Conservation (phyloP, 805 yeast genomes). For the Candida takata region DNA sequence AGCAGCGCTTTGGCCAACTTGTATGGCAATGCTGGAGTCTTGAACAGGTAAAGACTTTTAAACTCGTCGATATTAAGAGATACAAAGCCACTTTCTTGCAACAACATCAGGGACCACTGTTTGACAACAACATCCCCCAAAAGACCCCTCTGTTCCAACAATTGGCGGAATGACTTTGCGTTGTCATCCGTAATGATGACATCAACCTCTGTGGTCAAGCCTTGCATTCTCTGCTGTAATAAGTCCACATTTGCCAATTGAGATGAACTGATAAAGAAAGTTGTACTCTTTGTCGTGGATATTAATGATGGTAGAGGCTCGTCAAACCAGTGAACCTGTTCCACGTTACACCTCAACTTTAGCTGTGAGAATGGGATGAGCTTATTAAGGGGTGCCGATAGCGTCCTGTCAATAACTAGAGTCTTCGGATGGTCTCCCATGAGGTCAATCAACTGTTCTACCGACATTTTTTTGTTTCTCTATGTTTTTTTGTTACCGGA, state of each 20-base stretch:
- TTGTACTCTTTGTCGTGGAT: constrained; percentile 6
- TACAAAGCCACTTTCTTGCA: constrained; percentile 7
- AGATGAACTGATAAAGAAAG: constrained; percentile 22
- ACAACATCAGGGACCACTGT: constrained; percentile 13
- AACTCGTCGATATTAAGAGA: constrained; percentile 15
- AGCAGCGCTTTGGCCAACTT: constrained; percentile 32
- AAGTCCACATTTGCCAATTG: constrained; percentile 10
- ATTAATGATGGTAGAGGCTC: constrained; percentile 7
- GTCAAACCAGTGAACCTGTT: constrained; percentile 40
- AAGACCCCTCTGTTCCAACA: constrained; percentile 21
- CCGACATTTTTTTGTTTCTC: neutral
- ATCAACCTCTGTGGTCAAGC: constrained; percentile 16
- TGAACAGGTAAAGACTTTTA: constrained; percentile 32
- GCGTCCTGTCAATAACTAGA: constrained; percentile 32
- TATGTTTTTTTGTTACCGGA: no score
- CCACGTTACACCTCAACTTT: constrained; percentile 43
- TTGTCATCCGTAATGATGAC: constrained; percentile 31
- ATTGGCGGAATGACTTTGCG: constrained; percentile 27
- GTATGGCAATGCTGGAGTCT: constrained; percentile 25
- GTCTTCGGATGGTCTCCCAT: constrained; percentile 28
- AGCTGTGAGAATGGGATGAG: constrained; percentile 49
- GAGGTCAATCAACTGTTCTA: constrained; percentile 4
- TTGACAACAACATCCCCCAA: constrained; percentile 16
- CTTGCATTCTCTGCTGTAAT: constrained; percentile 15
- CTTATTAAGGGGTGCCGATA: constrained; percentile 44